phyloP scores from a whole-genome alignment of 208 protist species.

The Phytomonas serpens region DNA sequence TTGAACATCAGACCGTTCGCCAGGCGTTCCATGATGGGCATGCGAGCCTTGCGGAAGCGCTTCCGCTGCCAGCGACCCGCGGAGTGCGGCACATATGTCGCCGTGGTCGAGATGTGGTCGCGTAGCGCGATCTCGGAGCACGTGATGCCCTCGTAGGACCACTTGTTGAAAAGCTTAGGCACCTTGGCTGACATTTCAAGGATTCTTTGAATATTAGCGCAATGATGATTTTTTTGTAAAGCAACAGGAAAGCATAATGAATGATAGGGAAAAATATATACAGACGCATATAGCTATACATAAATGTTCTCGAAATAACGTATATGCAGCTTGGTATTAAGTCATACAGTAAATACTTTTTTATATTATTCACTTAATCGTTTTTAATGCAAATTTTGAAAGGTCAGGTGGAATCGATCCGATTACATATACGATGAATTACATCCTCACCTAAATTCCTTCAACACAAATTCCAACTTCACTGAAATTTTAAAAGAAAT shows the following conservation, averaged over 20 bases:
- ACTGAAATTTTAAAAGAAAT: constrained; percentile 15
- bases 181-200: constrained; percentile 52
- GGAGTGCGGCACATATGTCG: constrained; percentile 97
- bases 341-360: too few relatives aligned
- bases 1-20: constrained; percentile 98
- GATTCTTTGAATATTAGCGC: constrained; percentile 6
- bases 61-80: constrained; percentile 97
- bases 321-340: background rate
- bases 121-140: constrained; percentile 84
- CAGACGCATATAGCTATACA: background rate
- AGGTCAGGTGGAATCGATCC: too few relatives aligned
- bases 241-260: constrained; percentile 4
- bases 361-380: too few relatives aligned
- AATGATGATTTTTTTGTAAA: constrained; percentile 5
- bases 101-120: constrained; percentile 97
- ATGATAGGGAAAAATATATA: constrained; percentile 11
- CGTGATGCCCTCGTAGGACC: constrained; percentile 79
- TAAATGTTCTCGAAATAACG: background rate
- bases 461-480: background rate
- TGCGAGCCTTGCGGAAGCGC: constrained; percentile 98
- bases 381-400: too few relatives aligned
- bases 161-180: constrained; percentile 91
- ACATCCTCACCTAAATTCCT: too few relatives aligned
- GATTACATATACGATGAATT: too few relatives aligned
- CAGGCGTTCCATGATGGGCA: constrained; percentile 93